These are phyloP conservation scores for Ophiocordyceps unilateralis DNA, from an alignment of 2,329 filamentous ascomycete species.

Conservation along the genomic window DNA sequence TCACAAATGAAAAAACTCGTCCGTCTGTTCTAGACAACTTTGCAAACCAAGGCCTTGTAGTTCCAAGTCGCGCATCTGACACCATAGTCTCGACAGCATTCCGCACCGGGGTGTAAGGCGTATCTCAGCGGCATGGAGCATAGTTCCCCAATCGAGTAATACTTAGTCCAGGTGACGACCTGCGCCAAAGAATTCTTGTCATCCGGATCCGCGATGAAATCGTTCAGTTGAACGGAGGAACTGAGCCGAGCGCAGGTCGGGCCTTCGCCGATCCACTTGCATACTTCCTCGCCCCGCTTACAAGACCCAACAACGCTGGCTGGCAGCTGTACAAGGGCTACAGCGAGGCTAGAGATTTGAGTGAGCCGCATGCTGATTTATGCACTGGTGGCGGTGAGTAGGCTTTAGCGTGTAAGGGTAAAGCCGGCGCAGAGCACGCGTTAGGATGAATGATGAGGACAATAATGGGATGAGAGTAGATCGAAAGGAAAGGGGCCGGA, in stretches of 20 bases:
- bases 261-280: not conserved
- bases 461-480: not conserved
- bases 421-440: too few relatives aligned
- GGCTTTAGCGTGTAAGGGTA: too few relatives aligned
- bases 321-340: not conserved
- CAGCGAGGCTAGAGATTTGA: not conserved
- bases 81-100: not conserved
- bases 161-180: not conserved
- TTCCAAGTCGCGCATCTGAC: not conserved
- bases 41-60: not conserved
- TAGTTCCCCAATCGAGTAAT: not conserved
- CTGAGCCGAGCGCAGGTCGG: not conserved
- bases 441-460: not conserved
- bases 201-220: not conserved
- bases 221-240: not conserved
- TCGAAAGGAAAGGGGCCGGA: not conserved
- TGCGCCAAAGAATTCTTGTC: not conserved
- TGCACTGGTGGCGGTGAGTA: too few relatives aligned
- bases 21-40: too few relatives aligned
- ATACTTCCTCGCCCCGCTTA: not conserved
- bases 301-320: not conserved
- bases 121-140: not conserved
- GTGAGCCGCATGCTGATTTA: not conserved
- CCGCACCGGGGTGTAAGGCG: not conserved
- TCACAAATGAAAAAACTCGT: too few relatives aligned